These are phyloP conservation scores for Megacollybia marginata DNA, from an alignment of 768 basidiomycete genomes.

Conservation along the genomic window DNA sequence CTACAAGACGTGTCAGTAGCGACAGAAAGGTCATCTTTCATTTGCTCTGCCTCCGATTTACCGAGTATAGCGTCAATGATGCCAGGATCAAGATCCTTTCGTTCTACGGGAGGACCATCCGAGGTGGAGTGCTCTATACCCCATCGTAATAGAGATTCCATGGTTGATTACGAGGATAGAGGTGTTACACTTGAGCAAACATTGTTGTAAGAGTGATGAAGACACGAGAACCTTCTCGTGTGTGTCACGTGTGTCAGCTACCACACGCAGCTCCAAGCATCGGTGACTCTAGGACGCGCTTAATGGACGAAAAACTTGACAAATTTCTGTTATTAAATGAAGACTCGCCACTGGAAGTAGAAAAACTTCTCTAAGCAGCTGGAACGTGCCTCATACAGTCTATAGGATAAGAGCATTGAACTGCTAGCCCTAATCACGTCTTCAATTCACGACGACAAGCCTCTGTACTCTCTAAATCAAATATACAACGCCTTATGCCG, in stretches of 20 bases:
- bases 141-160: conserved; percentile 54
- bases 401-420: too few relatives aligned
- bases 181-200: background rate
- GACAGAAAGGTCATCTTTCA: conserved; percentile 71
- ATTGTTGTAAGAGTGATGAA: too few relatives aligned
- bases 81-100: conserved; percentile 65
- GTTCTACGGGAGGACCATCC: conserved; percentile 25
- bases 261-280: too few relatives aligned
- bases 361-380: too few relatives aligned
- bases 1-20: conserved; percentile 49
- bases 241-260: too few relatives aligned
- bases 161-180: conserved; percentile 7
- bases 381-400: too few relatives aligned
- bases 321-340: too few relatives aligned
- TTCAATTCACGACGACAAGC: conserved; percentile 23
- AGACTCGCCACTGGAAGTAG: too few relatives aligned
- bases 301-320: too few relatives aligned
- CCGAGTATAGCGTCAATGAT: conserved; percentile 83
- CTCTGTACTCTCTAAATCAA: conserved; percentile 20
- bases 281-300: too few relatives aligned
- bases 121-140: conserved; percentile 54
- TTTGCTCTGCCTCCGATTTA: conserved; percentile 70
- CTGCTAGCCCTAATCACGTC: conserved; percentile 25
- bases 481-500: conserved; percentile 22
- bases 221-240: too few relatives aligned